Evolutionary conservation across 495 filamentous ascomycete genomes (phyloP), one percentile per base, ranked within the genome.

Genomic region (Platismatia glauca): DNA sequence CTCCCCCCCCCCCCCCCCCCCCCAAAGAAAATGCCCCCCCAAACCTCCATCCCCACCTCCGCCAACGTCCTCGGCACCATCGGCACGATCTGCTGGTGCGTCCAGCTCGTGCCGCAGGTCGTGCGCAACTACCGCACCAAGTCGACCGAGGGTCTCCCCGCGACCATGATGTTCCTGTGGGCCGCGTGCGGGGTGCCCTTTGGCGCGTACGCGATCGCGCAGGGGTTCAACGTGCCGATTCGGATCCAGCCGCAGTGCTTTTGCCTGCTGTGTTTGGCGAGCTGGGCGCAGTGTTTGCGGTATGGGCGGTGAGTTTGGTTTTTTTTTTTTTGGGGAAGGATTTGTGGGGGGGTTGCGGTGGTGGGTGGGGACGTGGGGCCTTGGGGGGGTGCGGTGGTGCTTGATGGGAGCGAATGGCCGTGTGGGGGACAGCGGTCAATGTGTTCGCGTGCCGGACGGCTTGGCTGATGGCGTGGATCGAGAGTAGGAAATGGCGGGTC

Each of bases 211-310:
- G 69, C 80, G 13, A 76, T 83, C 53, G 69, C 81, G 29, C 78
- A 82, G 67, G 75, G 84, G 62, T 87, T 91, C 73, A 90, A 89
- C 69, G 77, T 89, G 39, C 84, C 87, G 0, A 70, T 91, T 20
- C 86, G 90, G 62, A 76, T 89, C 12, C 88, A 91, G 73, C 86
- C 88, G 11, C 87, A 90, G 69, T 75, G 81, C 4, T 89, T 90
- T 66, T 80, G 82, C 63, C 71, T 75, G 20, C 79, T 90, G n/a
- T 83, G 84, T 35, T 71, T 89, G 9, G 72, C 89, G 12, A 79
- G 79, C 52, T 90, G 84, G 86, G 80, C 77, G 4, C 88, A 90
- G 71, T 79, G 79, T 16, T 64, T 89, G 64, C 69, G 82, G 27
- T 90, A 89, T 65, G 73, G 79, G 27, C 75, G 79, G 82, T 88